Percentiles rank a stretch among this genome's conserved stretches.
phyloP scores from a whole-genome alignment of 208 protist species.

The Wallacemonas collosoma region DNA sequence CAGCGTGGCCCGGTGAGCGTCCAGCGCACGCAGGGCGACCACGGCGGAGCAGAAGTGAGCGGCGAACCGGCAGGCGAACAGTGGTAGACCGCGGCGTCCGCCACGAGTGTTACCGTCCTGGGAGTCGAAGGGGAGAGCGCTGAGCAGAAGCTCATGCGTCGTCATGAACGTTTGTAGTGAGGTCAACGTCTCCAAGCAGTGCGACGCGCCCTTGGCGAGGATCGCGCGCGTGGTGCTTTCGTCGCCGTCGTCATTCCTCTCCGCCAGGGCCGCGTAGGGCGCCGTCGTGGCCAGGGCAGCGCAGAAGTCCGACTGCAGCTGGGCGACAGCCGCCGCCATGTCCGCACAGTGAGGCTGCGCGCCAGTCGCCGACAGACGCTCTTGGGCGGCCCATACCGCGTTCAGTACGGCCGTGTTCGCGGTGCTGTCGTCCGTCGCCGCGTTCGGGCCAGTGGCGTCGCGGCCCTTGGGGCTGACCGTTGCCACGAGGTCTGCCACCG shows the following conservation, averaged over 20 bases:
- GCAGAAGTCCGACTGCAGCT: not conserved
- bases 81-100: not conserved
- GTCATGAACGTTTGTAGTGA: not conserved
- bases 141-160: not conserved
- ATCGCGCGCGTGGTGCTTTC: too few relatives aligned
- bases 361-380: too few relatives aligned
- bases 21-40: not conserved
- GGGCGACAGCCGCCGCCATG: not conserved
- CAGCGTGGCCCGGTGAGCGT: not conserved
- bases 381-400: too few relatives aligned
- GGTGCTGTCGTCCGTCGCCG: too few relatives aligned
- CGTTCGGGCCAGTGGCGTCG: too few relatives aligned
- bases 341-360: not conserved
- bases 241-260: not conserved
- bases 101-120: not conserved
- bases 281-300: not conserved
- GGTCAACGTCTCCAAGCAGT: not conserved
- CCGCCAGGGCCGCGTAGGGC: not conserved
- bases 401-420: too few relatives aligned
- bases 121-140: not conserved
- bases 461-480: too few relatives aligned
- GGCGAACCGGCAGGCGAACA: constrained; percentile 1
- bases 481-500: too few relatives aligned
- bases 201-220: not conserved
- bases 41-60: not conserved